Evolutionary conservation across 805 yeast genomes (phyloP), one percentile per base, ranked within the genome.

Genomic region (Kregervanrija fluxuum): DNA sequence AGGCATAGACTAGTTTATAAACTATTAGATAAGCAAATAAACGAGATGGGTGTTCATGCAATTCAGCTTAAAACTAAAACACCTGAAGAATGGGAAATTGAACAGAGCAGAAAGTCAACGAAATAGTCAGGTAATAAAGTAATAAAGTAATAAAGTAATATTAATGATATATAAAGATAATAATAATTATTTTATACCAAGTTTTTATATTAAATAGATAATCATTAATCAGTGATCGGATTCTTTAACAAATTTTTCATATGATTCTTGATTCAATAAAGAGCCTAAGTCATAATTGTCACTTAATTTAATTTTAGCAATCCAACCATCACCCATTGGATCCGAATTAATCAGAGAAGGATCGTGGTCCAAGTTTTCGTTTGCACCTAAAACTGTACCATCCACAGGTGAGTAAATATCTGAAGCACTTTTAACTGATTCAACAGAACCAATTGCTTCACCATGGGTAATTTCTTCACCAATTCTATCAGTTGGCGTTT

Each of bases 311-410:
- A 91, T 66, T 67, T 87, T 85, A 44, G 85, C 87, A 50, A 91
- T 77, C 96, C 96, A 91, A 33, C 95, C 98, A 46, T 79, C 80
- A 44, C 97, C 97, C 80, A 85, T 73, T 40, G 99, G 97, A 60
- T 89, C 97, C 51, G 70, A 66, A 68, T 90, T 91, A 57, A 93
- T 78, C 55, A 88, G 69, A 46, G 79, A 80, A 33, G 99, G 97
- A 48, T 73, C 69, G 41, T 75, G 77, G 50, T 77, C 82, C 54
- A 93, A 73, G 17, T 60, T 64, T 33, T 69, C 74, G 68, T 93
- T 93, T 52, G 79, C 77, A 53, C 80, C 96, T 40, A 80, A 49
- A 33, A 93, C 71, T 53, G 75, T 82, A 41, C 96, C 96, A 12
- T 73, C 66, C 30, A 88, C 84, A 42, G 99, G 99, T 14, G 89